Conservation (phyloP, 768 basidiomycete genomes). For the Suillus tomentosus region DNA sequence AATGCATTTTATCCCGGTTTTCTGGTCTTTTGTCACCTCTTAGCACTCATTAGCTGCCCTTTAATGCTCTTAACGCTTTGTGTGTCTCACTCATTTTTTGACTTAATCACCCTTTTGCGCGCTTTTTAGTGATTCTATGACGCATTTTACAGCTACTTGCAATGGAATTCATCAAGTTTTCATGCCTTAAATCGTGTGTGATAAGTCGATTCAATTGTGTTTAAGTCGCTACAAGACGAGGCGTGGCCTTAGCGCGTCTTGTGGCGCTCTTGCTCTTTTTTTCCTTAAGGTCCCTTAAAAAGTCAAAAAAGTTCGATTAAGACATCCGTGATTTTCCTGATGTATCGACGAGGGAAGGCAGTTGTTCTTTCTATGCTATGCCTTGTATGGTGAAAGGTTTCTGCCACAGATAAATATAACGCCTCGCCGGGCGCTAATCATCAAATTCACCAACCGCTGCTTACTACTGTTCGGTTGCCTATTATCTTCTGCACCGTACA, state of each 20-base stretch:
- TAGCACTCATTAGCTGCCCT: not conserved
- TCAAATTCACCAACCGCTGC: too few species aligned
- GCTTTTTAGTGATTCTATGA: not conserved
- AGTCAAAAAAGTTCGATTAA: not conserved
- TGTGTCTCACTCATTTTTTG: not conserved
- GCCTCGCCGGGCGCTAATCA: too few species aligned
- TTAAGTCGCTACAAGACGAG: not conserved
- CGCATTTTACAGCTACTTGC: not conserved
- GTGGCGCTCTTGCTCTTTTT: not conserved
- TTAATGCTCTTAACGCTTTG: not conserved
- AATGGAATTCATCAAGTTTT: not conserved
- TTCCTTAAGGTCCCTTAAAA: not conserved
- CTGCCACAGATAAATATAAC: too few species aligned
- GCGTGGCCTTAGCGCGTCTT: not conserved
- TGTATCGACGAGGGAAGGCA: too few species aligned
- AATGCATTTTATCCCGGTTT: not conserved
- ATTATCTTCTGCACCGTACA: too few species aligned
- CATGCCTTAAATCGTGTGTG: not conserved
- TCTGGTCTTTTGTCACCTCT: not conserved
- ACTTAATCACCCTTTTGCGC: not conserved
- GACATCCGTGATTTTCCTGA: not conserved
- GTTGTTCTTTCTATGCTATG: too few species aligned
- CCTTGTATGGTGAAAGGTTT: too few species aligned
- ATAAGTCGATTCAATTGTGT: not conserved
- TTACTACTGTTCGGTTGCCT: too few species aligned